A percentile compares a stretch with the other conserved stretches of the same genome.
phyloP scores from a whole-genome alignment of 768 basidiomycete species.

The Tricholoma hemisulphureum region DNA sequence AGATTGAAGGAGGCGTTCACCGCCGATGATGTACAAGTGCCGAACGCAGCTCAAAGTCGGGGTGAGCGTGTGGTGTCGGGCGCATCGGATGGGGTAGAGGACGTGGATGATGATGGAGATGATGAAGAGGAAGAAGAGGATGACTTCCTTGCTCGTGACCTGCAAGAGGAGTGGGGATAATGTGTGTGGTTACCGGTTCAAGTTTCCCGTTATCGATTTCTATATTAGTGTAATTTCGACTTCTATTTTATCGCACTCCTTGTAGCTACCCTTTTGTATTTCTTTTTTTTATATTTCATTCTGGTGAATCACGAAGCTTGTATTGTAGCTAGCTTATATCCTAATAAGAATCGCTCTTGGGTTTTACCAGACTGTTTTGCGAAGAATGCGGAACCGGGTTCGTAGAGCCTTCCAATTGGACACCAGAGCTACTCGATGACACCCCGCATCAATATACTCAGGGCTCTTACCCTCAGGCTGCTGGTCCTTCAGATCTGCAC shows the following conservation, averaged over 20 bases:
- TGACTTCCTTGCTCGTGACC: constrained; percentile 77
- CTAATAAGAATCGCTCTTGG: background rate
- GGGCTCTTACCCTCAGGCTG: background rate
- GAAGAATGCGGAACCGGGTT: background rate
- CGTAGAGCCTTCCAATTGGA: background rate
- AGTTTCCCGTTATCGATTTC: background rate
- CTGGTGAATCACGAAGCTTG: background rate
- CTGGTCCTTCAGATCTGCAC: constrained; percentile 18
- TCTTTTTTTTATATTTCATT: background rate
- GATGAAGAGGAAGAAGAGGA: constrained; percentile 63
- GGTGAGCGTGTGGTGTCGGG: constrained; percentile 12
- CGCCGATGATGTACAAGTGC: constrained; percentile 45
- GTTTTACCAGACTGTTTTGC: background rate
- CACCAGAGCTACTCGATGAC: background rate
- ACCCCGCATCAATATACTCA: background rate
- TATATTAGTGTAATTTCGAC: constrained; percentile 9
- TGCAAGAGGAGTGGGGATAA: constrained; percentile 79
- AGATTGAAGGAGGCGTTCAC: constrained; percentile 66
- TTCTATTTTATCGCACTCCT: constrained; percentile 7
- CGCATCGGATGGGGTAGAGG: constrained; percentile 14
- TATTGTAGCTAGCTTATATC: background rate
- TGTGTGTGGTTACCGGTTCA: background rate
- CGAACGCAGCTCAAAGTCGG: constrained; percentile 16
- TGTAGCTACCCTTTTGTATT: constrained; percentile 4
- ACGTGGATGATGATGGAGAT: constrained; percentile 43